phyloP scores from a whole-genome alignment of 805 yeast species.

The Sugiyamaella mastotermitis region DNA sequence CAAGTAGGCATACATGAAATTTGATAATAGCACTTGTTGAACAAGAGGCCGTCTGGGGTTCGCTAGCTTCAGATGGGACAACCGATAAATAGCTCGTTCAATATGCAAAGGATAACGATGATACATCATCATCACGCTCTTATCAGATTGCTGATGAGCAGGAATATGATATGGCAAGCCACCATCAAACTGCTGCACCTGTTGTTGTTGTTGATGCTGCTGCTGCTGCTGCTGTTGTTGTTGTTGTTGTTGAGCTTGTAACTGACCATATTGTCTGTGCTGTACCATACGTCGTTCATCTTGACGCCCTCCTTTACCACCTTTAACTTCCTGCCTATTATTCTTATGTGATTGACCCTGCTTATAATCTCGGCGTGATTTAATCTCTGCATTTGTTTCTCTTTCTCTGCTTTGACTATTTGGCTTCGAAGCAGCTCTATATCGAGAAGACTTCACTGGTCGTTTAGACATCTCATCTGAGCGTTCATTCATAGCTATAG shows the following conservation, averaged over 20 bases:
- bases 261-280: not conserved
- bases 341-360: too few species aligned
- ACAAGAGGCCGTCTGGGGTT: slow-evolving; percentile 86
- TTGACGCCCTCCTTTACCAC: too few species aligned
- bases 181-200: slow-evolving; percentile 11
- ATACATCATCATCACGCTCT: slow-evolving; percentile 32
- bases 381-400: too few species aligned
- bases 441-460: too few species aligned
- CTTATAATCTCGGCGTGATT: too few species aligned
- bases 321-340: too few species aligned
- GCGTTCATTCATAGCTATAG: too few species aligned
- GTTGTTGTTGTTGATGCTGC: slow-evolving; percentile 16
- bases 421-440: too few species aligned
- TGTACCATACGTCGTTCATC: not conserved
- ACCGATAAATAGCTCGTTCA: slow-evolving; percentile 89
- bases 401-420: slow-evolving; percentile 1
- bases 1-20: slow-evolving; percentile 96
- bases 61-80: slow-evolving; percentile 88
- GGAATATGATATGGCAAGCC: slow-evolving; percentile 32
- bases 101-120: slow-evolving; percentile 86
- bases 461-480: not conserved
- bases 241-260: slow-evolving; percentile 1
- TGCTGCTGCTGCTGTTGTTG: slow-evolving; percentile 7
- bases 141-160: slow-evolving; percentile 30
- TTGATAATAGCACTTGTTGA: slow-evolving; percentile 88